Evolutionary conservation across 192 early-diverging fungal genomes (phyloP).

Genomic region (Backusella westeae): DNA sequence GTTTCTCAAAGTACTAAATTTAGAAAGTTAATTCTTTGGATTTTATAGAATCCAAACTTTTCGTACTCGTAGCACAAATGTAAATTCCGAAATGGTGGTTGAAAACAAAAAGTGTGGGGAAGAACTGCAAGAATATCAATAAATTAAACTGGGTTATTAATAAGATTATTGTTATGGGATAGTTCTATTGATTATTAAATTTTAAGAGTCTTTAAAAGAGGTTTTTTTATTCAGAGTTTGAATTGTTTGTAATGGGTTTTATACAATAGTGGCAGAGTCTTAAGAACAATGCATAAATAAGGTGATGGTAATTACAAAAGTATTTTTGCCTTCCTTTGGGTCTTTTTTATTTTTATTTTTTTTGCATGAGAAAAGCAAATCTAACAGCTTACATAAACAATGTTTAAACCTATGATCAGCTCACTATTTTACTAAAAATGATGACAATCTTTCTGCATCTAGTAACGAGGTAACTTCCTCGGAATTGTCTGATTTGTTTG

Average conservation of each 20-base stretch:
- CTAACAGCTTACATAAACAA: neutral
- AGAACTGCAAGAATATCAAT: neutral
- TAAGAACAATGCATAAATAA: neutral
- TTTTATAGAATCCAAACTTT: neutral
- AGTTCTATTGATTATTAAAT: neutral
- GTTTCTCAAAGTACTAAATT: neutral
- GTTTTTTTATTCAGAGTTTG: neutral
- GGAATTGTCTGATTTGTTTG: neutral
- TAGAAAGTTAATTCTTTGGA: neutral
- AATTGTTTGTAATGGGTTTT: neutral
- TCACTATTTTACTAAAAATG: neutral
- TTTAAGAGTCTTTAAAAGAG: neutral
- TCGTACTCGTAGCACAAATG: neutral
- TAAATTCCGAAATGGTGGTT: neutral
- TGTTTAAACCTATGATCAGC: neutral
- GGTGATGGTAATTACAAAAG: neutral
- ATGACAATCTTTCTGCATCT: neutral
- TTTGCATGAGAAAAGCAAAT: neutral
- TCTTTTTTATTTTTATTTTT: neutral
- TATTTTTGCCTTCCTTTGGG: neutral
- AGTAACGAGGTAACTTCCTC: neutral
- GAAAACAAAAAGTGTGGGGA: neutral
- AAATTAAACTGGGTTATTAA: neutral
- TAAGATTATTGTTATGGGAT: neutral
- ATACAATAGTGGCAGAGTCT: neutral